Evolutionary conservation across 1,284 basidiomycete species (phyloP), one percentile per base, ranked within the genome.

Genomic region (Heterobasidion occidentale): DNA sequence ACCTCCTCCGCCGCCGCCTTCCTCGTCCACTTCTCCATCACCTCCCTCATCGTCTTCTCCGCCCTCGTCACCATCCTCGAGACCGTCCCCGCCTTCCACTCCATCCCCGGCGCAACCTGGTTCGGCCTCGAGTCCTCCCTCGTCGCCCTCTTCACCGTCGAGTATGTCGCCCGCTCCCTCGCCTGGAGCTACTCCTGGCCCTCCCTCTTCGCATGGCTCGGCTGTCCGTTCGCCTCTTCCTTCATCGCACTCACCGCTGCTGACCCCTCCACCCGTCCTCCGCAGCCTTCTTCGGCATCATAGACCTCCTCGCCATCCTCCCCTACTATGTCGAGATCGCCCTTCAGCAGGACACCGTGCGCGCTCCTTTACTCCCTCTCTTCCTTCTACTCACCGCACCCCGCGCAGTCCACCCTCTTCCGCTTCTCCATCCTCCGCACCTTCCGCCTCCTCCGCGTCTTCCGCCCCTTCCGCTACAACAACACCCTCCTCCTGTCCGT

Each of bases 321-420:
- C 92, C 92, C 1, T 94, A 93, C 66, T 94, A 92, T 68, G 81
- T 94, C 58, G 91, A 94, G 70, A 77, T 94, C 53, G 73, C 88
- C 17, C 66, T 92, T n/a, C 83, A 83, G 50, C 85, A 92, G 71
- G 92, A 95, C 69, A 94, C 91, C 1, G 89, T 91, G 65, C 58
- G 85, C 73, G 34, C 1, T 35, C 38, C 42, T 19, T 14, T 12
- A 20, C 9, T 49, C 38, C 14, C 56, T 17, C 7, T 20, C 44
- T 17, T 35, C 35, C 51, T 51, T 19, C 42, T 58, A 35, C 27
- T 36, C 44, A 53, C 46, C 48, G 52, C 34, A 11, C 19, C 11
- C 46, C 20, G 36, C 33, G 3, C 61, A 35, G 87, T 84, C 89
- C 11, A 86, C 88, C 44, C 75, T 92, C 56, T 94, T 94, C 72